phyloP scores from a whole-genome alignment of 441 rosid genomes.

The Erodium moschatum region DNA sequence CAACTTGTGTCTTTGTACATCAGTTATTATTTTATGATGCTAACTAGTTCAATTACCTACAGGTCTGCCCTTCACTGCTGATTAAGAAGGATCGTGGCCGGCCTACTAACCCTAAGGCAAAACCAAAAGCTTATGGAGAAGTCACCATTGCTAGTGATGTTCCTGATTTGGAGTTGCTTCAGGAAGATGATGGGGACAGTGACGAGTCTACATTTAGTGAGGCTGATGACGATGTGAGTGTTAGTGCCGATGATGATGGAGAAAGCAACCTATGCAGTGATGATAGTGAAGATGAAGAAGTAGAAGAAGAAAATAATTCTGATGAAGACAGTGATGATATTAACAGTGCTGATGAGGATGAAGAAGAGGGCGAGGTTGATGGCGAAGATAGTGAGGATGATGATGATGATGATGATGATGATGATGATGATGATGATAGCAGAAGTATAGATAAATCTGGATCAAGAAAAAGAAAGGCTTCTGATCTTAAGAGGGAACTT shows the following conservation, averaged over 20 bases:
- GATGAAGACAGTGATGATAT: slow-evolving; percentile 25
- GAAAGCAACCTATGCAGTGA: slow-evolving; percentile 28
- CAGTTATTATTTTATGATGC: neutral
- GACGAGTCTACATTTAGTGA: slow-evolving; percentile 25
- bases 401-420: slow-evolving; percentile 30
- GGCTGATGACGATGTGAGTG: slow-evolving; percentile 33
- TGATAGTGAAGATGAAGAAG: slow-evolving; percentile 13
- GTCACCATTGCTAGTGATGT: slow-evolving; percentile 47
- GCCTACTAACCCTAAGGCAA: slow-evolving; percentile 56
- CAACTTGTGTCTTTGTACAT: neutral
- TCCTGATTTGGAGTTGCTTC: slow-evolving; percentile 66
- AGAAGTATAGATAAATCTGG: slow-evolving; percentile 25
- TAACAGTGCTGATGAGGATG: slow-evolving; percentile 26
- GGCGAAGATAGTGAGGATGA: slow-evolving; percentile 22
- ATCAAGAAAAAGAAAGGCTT: slow-evolving; percentile 52
- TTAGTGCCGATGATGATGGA: slow-evolving; percentile 20
- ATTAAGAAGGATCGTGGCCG: slow-evolving; percentile 94
- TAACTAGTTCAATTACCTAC: slow-evolving; percentile 21
- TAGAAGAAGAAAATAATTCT: slow-evolving; percentile 13
- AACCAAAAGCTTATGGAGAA: slow-evolving; percentile 83
- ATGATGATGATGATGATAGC: slow-evolving; percentile 25
- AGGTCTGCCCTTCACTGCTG: slow-evolving; percentile 83
- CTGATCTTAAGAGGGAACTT: slow-evolving; percentile 63
- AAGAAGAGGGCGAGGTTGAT: slow-evolving; percentile 25
- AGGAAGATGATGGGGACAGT: slow-evolving; percentile 25